A percentile compares a stretch with the other conserved stretches of the same genome.
These are phyloP conservation scores for Metschnikowia gruessii DNA, from an alignment of 805 yeast genomes.

Conservation along the genomic window DNA sequence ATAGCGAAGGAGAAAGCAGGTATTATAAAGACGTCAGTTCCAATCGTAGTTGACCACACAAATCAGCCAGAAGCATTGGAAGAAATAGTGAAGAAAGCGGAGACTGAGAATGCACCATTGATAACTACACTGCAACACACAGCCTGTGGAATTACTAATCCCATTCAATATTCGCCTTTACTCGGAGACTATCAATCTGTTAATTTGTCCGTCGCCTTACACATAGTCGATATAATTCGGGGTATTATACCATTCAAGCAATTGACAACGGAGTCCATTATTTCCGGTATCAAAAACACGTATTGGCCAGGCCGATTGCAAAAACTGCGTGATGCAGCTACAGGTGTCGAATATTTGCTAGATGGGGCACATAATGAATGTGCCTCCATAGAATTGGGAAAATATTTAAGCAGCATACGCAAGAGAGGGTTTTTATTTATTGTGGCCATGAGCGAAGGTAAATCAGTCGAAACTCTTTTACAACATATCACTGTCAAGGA, in stretches of 20 bases:
- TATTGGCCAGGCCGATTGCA: slow-evolving; percentile 91
- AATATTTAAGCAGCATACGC: slow-evolving; percentile 40
- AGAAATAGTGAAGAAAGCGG: slow-evolving; percentile 43
- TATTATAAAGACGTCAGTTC: slow-evolving; percentile 59
- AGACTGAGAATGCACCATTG: slow-evolving; percentile 27
- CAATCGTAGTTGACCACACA: slow-evolving; percentile 46
- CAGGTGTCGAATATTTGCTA: slow-evolving; percentile 43
- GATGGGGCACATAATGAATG: slow-evolving; percentile 94
- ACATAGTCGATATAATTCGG: slow-evolving; percentile 43
- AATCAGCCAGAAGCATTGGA: slow-evolving; percentile 40
- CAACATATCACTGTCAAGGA: slow-evolving; percentile 43
- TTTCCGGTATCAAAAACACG: slow-evolving; percentile 52
- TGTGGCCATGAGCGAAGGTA: slow-evolving; percentile 74
- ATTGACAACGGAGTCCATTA: slow-evolving; percentile 36
- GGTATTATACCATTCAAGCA: slow-evolving; percentile 20
- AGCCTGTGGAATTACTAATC: slow-evolving; percentile 13
- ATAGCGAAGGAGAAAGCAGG: slow-evolving; percentile 88
- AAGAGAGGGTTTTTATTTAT: slow-evolving; percentile 50
- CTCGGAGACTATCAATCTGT: slow-evolving; percentile 70
- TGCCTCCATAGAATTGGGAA: slow-evolving; percentile 72
- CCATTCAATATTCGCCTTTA: slow-evolving; percentile 52
- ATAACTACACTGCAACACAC: slow-evolving; percentile 20
- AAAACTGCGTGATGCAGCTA: slow-evolving; percentile 21
- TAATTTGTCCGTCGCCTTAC: slow-evolving; percentile 67
- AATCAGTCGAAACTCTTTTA: slow-evolving; percentile 53